A percentile compares a stretch with the other conserved stretches of the same genome.
phyloP scores from a whole-genome alignment of 108 stramenopile species.

The Cyclotella kingstonii region DNA sequence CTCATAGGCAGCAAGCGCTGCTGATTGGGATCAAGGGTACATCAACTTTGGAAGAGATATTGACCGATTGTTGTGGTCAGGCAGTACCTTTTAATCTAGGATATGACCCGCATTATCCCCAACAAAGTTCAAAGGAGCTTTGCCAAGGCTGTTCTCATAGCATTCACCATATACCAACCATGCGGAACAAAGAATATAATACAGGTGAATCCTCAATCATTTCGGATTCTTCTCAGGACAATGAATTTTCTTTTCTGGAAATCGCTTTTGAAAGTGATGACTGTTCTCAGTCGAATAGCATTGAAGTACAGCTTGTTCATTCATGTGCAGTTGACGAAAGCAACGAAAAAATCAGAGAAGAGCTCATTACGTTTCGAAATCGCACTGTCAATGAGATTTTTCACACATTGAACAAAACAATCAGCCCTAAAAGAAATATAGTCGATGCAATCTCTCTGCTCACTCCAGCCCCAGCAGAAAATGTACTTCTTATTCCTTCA shows the following conservation, averaged over 20 bases:
- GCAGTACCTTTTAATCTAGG: constrained; percentile 43
- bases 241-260: neutral
- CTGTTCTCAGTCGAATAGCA: neutral
- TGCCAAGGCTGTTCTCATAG: neutral
- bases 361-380: too few relatives aligned
- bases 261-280: neutral
- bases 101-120: constrained; percentile 32
- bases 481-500: constrained; percentile 20
- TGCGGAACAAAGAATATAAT: too few relatives aligned
- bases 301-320: constrained; percentile 20
- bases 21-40: constrained; percentile 67
- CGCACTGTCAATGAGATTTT: too few relatives aligned
- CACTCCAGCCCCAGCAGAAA: constrained; percentile 8
- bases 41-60: constrained; percentile 69
- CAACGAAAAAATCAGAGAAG: too few relatives aligned
- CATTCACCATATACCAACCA: too few relatives aligned
- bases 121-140: neutral
- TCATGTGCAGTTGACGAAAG: too few relatives aligned
- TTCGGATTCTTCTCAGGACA: too few relatives aligned
- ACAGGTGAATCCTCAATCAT: too few relatives aligned
- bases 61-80: constrained; percentile 72
- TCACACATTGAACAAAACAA: too few relatives aligned
- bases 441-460: neutral
- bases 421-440: too few relatives aligned
- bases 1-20: constrained; percentile 33